Percentiles rank a stretch among this genome's conserved stretches.
Conservation (phyloP, 345 rosid genomes). For the Salix udensis region DNA sequence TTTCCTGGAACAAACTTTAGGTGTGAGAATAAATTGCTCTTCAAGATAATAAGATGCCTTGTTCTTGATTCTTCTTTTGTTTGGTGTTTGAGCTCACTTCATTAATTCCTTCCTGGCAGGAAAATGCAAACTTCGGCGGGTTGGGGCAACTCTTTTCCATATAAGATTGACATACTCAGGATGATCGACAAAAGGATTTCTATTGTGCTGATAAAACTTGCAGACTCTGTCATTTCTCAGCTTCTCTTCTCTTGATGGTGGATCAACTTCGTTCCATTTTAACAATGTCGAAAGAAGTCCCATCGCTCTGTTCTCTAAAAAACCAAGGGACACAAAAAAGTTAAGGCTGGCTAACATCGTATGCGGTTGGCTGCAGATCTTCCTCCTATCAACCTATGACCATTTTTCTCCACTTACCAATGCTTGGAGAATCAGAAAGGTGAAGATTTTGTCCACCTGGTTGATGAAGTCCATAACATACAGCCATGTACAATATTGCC, state of each 20-base stretch:
- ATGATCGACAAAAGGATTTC: constrained; percentile 22
- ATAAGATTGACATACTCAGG: constrained; percentile 19
- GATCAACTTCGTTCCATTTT: constrained; percentile 18
- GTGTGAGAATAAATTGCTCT: neutral
- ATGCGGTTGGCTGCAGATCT: neutral
- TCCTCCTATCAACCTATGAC: neutral
- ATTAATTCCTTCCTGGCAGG: neutral
- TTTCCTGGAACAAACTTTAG: neutral
- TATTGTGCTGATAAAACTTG: constrained; percentile 18
- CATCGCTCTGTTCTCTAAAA: constrained; percentile 16
- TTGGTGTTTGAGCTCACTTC: neutral
- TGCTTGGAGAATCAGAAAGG: constrained; percentile 21
- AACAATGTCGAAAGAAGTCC: constrained; percentile 21
- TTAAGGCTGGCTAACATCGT: neutral
- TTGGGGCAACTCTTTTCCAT: constrained; percentile 1
- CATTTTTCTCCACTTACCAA: constrained; percentile 11
- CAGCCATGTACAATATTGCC: constrained; percentile 23
- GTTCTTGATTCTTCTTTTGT: neutral
- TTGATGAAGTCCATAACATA: constrained; percentile 17
- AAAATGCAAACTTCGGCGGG: neutral
- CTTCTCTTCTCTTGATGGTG: constrained; percentile 21
- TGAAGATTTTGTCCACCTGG: constrained; percentile 17
- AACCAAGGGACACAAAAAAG: neutral
- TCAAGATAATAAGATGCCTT: neutral
- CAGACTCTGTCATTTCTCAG: constrained; percentile 21